Base-by-base conservation (phyloP, 768 basidiomycete species). In the Psilocybe sp. region DNA sequence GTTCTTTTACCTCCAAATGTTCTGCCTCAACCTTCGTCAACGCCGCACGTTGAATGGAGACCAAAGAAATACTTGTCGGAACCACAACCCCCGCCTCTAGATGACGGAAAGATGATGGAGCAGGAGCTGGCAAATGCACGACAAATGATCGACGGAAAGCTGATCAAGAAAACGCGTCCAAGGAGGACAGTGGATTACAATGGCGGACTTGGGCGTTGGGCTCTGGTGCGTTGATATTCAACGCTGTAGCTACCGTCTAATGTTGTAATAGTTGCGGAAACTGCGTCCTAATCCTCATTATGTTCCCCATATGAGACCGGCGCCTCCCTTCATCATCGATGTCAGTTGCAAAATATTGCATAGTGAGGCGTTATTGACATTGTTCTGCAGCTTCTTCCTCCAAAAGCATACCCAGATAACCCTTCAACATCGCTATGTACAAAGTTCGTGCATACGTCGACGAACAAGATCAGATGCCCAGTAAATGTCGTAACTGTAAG, bases 401-500 rank as follows among this genome's bases (percentile, higher is more conserved):
- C 97, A 1, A 85, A 87, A 66, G 95, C 93, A 23, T 98, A 98
- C 67, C 85, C 89, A 13, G 81, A 84, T 46, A 98, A 98, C 65
- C 78, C 88, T 4, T 92, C 95, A 5, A 96, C 92, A 0, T 98
- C 96, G 0, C 73, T 98, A 47, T 98, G 95, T 65, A 95, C 95
- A 39, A 95, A 97, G 65, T 98, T 97, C 58, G 87, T 98, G 9
- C 97, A 99, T 66, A 98, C 96, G 0, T 97, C 95, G 13, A 98
- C 94, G 37, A 99, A 99, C 76, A 99, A 99, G 69, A 92, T 98
- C 54, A 80, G 94, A 47, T 97, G 93, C 74, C 95, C 97, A 0
- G 94, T 98, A 40, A 95, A 98, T 59, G 89, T 93, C 31, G 96
- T 98, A 11, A 85, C 85, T 58, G 95, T 97, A 55, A 58, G 91